Percentiles rank a stretch among this genome's conserved stretches.
phyloP scores from a whole-genome alignment of 1,284 basidiomycete genomes.

The Boletellus deceptivus region DNA sequence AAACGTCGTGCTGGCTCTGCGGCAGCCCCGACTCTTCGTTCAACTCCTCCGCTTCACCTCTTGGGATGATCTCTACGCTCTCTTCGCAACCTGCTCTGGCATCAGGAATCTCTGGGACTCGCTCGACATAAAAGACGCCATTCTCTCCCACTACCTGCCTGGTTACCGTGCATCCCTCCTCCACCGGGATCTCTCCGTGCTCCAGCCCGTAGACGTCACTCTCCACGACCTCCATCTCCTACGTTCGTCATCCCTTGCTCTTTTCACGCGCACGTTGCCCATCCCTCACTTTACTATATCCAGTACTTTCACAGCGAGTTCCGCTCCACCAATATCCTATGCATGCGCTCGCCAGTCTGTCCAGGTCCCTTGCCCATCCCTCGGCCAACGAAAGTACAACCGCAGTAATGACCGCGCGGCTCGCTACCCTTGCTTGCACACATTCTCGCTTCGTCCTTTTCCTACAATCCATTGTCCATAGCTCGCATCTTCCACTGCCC shows the following conservation, averaged over 20 bases:
- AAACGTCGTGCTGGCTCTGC: slow-evolving; percentile 31
- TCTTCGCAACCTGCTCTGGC: slow-evolving; percentile 49
- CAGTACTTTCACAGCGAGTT: slow-evolving; percentile 62
- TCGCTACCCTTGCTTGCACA: slow-evolving; percentile 50
- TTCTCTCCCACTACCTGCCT: slow-evolving; percentile 60
- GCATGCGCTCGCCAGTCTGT: slow-evolving; percentile 55
- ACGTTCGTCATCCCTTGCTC: slow-evolving; percentile 43
- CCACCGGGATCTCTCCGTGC: slow-evolving; percentile 38
- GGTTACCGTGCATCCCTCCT: slow-evolving; percentile 49
- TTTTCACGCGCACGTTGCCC: slow-evolving; percentile 10
- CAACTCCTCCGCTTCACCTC: slow-evolving; percentile 41
- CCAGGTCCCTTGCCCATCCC: slow-evolving; percentile 33
- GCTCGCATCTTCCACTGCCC: slow-evolving; percentile 43
- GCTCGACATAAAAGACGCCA: slow-evolving; percentile 44
- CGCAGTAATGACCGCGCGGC: slow-evolving; percentile 35
- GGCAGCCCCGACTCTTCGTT: slow-evolving; percentile 43
- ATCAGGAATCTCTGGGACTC: slow-evolving; percentile 46
- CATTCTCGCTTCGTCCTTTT: slow-evolving; percentile 74
- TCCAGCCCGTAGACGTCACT: slow-evolving; percentile 49
- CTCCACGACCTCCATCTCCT: slow-evolving; percentile 60
- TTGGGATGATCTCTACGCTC: slow-evolving; percentile 55
- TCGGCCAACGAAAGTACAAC: slow-evolving; percentile 33
- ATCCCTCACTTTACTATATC: slow-evolving; percentile 6
- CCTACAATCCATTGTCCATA: slow-evolving; percentile 67
- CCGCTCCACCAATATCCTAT: slow-evolving; percentile 58